Evolutionary conservation across 2,329 filamentous ascomycete genomes (phyloP).

Genomic region (Fusarium ramigenum): DNA sequence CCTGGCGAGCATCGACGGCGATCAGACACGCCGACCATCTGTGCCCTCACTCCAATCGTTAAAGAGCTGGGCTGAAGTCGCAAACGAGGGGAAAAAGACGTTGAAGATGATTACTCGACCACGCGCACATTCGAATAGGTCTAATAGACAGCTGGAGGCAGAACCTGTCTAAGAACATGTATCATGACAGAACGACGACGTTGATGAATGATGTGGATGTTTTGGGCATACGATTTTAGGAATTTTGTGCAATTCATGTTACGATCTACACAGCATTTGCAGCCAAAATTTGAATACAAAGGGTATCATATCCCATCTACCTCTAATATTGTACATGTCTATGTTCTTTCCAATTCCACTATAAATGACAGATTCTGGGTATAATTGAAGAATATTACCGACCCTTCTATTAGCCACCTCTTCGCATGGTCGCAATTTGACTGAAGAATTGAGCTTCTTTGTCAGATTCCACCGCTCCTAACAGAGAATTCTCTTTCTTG

Average conservation of each 20-base stretch:
- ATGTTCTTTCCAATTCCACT: constrained; percentile 3
- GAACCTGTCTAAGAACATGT: constrained; percentile 1
- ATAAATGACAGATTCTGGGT: constrained; percentile 5
- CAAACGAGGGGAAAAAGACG: constrained; percentile 38
- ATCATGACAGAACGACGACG: background rate
- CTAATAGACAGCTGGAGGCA: constrained; percentile 16
- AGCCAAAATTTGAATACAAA: constrained; percentile 21
- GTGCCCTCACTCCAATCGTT: constrained; percentile 48
- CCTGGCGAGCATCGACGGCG: constrained; percentile 28
- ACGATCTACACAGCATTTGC: background rate
- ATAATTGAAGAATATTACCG: constrained; percentile 1
- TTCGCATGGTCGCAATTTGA: background rate
- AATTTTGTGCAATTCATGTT: constrained; percentile 14
- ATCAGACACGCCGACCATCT: constrained; percentile 26
- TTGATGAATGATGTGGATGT: background rate
- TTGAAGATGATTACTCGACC: constrained; percentile 23
- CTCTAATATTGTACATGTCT: background rate
- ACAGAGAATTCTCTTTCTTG: background rate
- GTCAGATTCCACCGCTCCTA: background rate
- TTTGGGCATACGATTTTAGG: background rate
- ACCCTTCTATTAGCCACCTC: background rate
- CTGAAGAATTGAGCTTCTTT: background rate
- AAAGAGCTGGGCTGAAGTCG: constrained; percentile 55
- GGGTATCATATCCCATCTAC: background rate
- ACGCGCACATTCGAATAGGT: constrained; percentile 31